phyloP scores from a whole-genome alignment of 1,284 basidiomycete genomes.

The Apiotrichum gracile region DNA sequence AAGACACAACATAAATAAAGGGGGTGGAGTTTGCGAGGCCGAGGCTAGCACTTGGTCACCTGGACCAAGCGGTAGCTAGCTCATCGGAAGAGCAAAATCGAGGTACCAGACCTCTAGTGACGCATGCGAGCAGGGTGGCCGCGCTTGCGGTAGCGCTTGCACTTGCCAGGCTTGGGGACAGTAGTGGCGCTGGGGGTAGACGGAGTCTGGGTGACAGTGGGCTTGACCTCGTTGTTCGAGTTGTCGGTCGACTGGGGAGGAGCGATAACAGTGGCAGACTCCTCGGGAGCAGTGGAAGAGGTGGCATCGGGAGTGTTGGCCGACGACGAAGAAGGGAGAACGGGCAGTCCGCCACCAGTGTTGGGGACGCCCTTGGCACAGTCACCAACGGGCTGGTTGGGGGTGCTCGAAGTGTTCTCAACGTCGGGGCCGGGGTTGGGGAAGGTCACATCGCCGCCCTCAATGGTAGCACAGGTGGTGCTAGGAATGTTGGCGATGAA shows the following conservation, averaged over 20 bases:
- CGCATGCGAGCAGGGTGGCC: neutral
- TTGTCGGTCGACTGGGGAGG: neutral
- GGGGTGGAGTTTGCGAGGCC: too few species aligned
- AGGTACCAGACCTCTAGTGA: neutral
- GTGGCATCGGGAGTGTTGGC: neutral
- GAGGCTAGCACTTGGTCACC: neutral
- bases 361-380: too few species aligned
- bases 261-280: neutral
- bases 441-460: constrained; percentile 11
- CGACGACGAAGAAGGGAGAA: too few species aligned
- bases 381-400: neutral
- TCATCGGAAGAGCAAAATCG: neutral
- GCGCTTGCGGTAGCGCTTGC: constrained; percentile 1
- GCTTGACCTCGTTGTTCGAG: neutral
- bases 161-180: too few species aligned
- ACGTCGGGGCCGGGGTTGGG: constrained; percentile 17
- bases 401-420: neutral
- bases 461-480: constrained; percentile 40
- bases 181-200: neutral
- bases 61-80: neutral
- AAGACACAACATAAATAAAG: too few species aligned
- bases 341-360: too few species aligned
- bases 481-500: constrained; percentile 46
- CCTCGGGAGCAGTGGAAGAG: neutral
- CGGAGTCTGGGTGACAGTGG: neutral